Evolutionary conservation across 1,284 basidiomycete species (phyloP), one percentile per base, ranked within the genome.

Genomic region (Fomes fomentarius): DNA sequence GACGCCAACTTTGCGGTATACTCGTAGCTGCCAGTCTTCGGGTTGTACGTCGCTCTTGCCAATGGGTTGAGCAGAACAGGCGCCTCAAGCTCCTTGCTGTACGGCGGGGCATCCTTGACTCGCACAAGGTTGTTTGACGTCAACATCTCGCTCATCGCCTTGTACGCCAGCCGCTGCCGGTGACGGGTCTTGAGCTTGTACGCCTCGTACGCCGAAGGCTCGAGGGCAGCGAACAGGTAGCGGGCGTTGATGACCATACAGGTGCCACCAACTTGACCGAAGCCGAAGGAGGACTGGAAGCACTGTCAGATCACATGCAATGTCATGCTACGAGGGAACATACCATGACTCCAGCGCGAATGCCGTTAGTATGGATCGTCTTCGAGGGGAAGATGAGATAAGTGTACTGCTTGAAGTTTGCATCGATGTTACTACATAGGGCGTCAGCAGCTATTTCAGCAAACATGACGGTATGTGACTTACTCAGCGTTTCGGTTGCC

Each of bases 251-350:
- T 71, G 63, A 98, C 79, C 60, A 96, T 82, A 44, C 87, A 90
- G 58, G 90, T 93, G 58, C 96, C 97, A 60, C 96, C 97, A 62
- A 98, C 96, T 84, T 99, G 97, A 66, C 96, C 97, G 80, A 99
- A 99, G 66, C 97, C 97, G 77, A 99, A 99, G 17, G 95, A 98
- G 3, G 96, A 98, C 81, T 89, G 55, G 17, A 43, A 34, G 17
- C 15, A 7, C 12, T 38, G 24, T 66, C n/a, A 65, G 63, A 17
- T 10, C 15, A 33, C 15, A 7, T 30, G 8, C 14, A 7, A 15
- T 8, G 10, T 2, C 8, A 15, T 0, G 26, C 19, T 12, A 33
- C 15, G 2, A 43, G 40, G 4, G 22, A 21, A 66, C 78, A 26
- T 66, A 89, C 87, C 90, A 96, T 91, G 58, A 94, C 80, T 74